A percentile compares a stretch with the other conserved stretches of the same genome.
Conservation (phyloP, 2,329 filamentous ascomycete species). For the Teratosphaeria epicoccoides region DNA sequence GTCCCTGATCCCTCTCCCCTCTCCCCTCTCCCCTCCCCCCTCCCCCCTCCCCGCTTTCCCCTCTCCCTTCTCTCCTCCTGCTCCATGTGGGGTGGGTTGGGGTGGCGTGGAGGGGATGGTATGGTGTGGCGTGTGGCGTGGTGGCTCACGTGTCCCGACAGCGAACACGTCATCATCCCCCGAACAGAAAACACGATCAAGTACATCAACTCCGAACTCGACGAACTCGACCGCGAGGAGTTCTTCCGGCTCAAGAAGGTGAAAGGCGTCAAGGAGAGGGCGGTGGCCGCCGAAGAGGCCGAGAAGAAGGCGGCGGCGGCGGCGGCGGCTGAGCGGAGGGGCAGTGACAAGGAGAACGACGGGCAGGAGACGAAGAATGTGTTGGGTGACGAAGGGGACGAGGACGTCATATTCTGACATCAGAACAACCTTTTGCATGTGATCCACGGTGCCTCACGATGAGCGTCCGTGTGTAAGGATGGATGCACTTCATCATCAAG, state of each 20-base stretch:
- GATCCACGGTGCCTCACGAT: too few species aligned
- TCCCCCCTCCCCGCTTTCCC: not conserved
- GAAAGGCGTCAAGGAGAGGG: constrained; percentile 56
- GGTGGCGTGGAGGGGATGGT: too few species aligned
- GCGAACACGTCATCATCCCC: constrained; percentile 91
- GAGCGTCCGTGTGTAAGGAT: too few species aligned
- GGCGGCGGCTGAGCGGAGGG: constrained; percentile 7
- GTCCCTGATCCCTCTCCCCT: not conserved
- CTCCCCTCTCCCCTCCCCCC: constrained; percentile 1
- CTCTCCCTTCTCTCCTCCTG: constrained; percentile 3
- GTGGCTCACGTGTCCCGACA: too few species aligned
- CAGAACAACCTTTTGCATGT: not conserved
- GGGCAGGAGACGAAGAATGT: constrained; percentile 20
- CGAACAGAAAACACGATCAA: constrained; percentile 99
- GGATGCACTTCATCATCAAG: too few species aligned
- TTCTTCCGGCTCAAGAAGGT: constrained; percentile 97
- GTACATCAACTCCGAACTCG: constrained; percentile 97
- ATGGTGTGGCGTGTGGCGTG: too few species aligned
- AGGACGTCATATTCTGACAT: constrained; percentile 23
- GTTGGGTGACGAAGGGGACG: constrained; percentile 27
- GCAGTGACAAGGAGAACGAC: constrained; percentile 22
- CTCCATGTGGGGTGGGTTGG: too few species aligned
- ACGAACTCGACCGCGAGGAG: constrained; percentile 94
- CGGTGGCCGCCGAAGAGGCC: constrained; percentile 31
- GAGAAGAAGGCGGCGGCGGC: constrained; percentile 15